phyloP scores from a whole-genome alignment of 805 yeast species.

The Zygosaccharomyces pseudorouxii region DNA sequence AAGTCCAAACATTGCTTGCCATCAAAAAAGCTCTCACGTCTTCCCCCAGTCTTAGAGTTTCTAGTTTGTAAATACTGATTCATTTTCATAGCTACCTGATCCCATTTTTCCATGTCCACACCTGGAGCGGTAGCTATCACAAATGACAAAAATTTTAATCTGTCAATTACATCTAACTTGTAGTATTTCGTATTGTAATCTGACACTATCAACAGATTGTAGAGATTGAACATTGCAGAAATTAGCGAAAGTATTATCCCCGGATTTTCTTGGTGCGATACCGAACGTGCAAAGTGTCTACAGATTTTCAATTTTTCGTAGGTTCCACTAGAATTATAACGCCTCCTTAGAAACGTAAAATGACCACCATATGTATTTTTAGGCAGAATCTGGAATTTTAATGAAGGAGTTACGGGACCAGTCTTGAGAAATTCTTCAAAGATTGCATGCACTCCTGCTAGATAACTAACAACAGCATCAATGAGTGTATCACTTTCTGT shows the following conservation, averaged over 20 bases:
- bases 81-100: not conserved
- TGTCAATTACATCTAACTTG: not conserved
- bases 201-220: no score
- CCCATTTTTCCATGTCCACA: no score
- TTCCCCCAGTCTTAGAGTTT: no score
- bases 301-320: not conserved
- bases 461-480: constrained; percentile 1
- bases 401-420: not conserved
- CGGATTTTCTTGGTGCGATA: no score
- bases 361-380: not conserved
- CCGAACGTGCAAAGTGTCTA: no score
- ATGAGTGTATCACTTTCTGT: not conserved
- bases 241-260: no score
- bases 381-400: not conserved
- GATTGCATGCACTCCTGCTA: not conserved
- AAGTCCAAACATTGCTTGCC: constrained; percentile 6
- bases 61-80: no score
- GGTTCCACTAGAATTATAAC: not conserved
- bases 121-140: no score
- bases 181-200: not conserved
- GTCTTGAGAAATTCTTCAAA: not conserved
- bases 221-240: no score
- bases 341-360: not conserved
- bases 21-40: not conserved
- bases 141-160: not conserved